These are phyloP conservation scores for Tetracladium maxilliforme DNA, from an alignment of 2,329 filamentous ascomycete genomes.

Conservation along the genomic window DNA sequence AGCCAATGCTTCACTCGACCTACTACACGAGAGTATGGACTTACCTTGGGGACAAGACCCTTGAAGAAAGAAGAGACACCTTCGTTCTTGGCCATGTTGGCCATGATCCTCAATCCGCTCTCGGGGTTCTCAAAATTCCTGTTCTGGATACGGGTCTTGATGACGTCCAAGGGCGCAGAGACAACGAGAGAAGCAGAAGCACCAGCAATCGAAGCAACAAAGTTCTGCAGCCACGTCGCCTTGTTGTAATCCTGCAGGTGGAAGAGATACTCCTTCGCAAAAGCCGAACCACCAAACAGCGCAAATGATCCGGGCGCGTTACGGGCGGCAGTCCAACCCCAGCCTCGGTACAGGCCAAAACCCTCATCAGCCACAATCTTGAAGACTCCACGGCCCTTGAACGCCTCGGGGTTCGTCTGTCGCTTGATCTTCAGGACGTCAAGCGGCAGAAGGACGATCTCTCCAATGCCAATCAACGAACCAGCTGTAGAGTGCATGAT, in stretches of 20 bases:
- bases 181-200: conserved; percentile 91
- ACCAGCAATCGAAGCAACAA: conserved; percentile 88
- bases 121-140: conserved; percentile 97
- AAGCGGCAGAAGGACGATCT: conserved; percentile 86
- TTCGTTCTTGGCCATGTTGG: conserved; percentile 88
- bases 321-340: conserved; percentile 93
- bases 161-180: conserved; percentile 90
- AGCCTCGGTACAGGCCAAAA: conserved; percentile 88
- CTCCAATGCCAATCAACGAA: conserved; percentile 94
- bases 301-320: conserved; percentile 97
- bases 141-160: conserved; percentile 98
- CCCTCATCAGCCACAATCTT: conserved; percentile 88
- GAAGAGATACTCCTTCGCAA: conserved; percentile 94
- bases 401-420: conserved; percentile 97
- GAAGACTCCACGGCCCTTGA: conserved; percentile 82
- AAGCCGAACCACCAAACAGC: conserved; percentile 94
- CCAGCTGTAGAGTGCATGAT: conserved; percentile 96
- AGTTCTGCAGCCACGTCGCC: conserved; percentile 91
- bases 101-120: conserved; percentile 79
- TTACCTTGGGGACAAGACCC: conserved; percentile 79
- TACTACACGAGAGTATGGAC: conserved; percentile 6
- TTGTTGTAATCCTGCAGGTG: conserved; percentile 87
- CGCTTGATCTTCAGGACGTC: conserved; percentile 99
- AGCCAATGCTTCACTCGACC: neutral
- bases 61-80: conserved; percentile 88